Conservation (phyloP, 257 asterid genomes). For the Solanum gracilifrons region DNA sequence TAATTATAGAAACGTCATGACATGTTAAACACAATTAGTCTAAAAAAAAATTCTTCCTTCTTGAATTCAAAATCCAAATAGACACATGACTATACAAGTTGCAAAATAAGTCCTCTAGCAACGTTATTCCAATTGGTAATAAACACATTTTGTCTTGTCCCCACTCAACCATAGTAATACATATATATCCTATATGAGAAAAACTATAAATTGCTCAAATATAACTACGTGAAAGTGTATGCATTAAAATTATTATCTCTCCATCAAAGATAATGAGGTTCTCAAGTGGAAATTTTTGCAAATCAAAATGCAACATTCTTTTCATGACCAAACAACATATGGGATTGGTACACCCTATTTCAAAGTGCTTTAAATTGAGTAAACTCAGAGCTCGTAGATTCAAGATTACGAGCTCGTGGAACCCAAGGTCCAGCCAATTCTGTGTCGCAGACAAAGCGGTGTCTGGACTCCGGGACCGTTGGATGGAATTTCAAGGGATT, state of each 20-base stretch:
- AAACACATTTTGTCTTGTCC: neutral
- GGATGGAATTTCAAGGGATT: slow-evolving; percentile 86
- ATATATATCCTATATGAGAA: neutral
- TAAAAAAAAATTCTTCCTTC: neutral
- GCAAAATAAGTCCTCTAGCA: neutral
- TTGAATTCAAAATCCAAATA: neutral
- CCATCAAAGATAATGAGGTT: neutral
- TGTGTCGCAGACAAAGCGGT: neutral
- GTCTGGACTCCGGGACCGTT: slow-evolving; percentile 11
- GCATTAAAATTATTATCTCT: neutral
- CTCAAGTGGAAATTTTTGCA: neutral
- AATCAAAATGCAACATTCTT: neutral
- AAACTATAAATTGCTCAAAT: neutral
- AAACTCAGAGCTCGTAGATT: neutral
- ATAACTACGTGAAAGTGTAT: neutral
- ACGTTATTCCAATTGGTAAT: neutral
- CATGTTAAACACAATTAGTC: neutral
- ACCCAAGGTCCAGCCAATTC: neutral
- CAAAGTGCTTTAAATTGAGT: neutral
- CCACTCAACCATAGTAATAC: neutral
- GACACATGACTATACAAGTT: neutral
- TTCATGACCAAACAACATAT: neutral
- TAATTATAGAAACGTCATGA: neutral
- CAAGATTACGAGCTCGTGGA: neutral
- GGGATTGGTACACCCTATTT: neutral